Percentiles rank a stretch among this genome's conserved stretches.
Evolutionary conservation across 371 early-diverging fungal species (phyloP).

Genomic region (Actinomucor elegans): DNA sequence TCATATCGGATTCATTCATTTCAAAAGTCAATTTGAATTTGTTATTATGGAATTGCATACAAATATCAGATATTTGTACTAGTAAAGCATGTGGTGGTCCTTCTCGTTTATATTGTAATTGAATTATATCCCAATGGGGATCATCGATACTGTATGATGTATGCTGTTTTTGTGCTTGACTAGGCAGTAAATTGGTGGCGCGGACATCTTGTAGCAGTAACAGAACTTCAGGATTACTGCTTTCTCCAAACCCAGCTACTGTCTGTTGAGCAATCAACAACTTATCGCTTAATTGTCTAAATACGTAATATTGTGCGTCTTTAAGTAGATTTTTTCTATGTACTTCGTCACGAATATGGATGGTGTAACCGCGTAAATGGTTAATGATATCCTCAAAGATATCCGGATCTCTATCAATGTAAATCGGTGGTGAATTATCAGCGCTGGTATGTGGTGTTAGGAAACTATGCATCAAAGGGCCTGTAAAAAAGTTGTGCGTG

Average conservation of each 20-base stretch:
- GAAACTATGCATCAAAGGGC: constrained; percentile 37
- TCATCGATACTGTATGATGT: not conserved
- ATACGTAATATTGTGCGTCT: constrained; percentile 62
- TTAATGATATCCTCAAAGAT: constrained; percentile 60
- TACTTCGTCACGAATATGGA: constrained; percentile 58
- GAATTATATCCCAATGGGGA: constrained; percentile 18
- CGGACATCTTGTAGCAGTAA: constrained; percentile 46
- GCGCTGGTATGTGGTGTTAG: constrained; percentile 22
- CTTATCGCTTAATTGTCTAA: constrained; percentile 54
- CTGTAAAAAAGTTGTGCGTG: constrained; percentile 42
- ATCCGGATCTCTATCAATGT: constrained; percentile 62
- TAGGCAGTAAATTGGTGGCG: constrained; percentile 24
- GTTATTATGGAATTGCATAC: constrained; percentile 22
- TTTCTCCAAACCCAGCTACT: constrained; percentile 45
- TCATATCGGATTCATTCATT: constrained; percentile 20
- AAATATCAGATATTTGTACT: constrained; percentile 37
- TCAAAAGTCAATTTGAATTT: constrained; percentile 14
- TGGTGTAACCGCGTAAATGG: constrained; percentile 62
- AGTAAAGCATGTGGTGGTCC: constrained; percentile 35
- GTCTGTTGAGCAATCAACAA: constrained; percentile 41
- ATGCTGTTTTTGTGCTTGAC: constrained; percentile 6
- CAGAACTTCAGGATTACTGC: constrained; percentile 33
- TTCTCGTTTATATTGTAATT: constrained; percentile 42
- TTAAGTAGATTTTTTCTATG: constrained; percentile 62
- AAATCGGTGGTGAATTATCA: constrained; percentile 39